Evolutionary conservation across 768 basidiomycete species (phyloP).

Genomic region (Boletus sp.): DNA sequence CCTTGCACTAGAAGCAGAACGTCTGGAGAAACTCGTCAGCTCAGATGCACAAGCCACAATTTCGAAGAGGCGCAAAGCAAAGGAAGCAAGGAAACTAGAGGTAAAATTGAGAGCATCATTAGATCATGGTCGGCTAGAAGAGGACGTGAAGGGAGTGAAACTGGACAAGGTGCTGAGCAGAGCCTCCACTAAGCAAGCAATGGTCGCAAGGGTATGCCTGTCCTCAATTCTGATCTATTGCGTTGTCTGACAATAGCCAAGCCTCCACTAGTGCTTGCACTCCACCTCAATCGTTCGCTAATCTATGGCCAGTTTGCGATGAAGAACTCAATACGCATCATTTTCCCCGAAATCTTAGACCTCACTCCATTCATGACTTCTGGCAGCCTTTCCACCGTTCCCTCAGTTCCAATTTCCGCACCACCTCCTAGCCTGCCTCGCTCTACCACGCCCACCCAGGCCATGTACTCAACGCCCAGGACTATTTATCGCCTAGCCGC

Average conservation of each 20-base stretch:
- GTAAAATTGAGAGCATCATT: conserved; percentile 59
- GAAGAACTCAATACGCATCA: conserved; percentile 81
- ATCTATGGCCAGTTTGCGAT: conserved; percentile 72
- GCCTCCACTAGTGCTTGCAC: conserved; percentile 82
- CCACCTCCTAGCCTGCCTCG: conserved; percentile 49
- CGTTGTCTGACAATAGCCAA: conserved; percentile 33
- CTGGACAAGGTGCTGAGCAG: conserved; percentile 74
- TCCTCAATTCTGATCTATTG: neutral
- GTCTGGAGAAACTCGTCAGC: conserved; percentile 41
- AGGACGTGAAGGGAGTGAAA: conserved; percentile 77
- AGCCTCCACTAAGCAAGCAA: conserved; percentile 85
- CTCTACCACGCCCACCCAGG: conserved; percentile 56
- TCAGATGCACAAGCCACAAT: conserved; percentile 47
- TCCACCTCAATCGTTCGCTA: conserved; percentile 91
- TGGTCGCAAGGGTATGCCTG: conserved; percentile 73
- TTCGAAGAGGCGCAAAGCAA: conserved; percentile 74
- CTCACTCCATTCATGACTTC: conserved; percentile 86
- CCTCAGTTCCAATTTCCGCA: conserved; percentile 69
- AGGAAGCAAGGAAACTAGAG: conserved; percentile 69
- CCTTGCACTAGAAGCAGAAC: conserved; percentile 60
- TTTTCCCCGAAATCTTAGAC: conserved; percentile 87
- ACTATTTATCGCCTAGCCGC: conserved; percentile 85
- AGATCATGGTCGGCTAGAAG: conserved; percentile 76
- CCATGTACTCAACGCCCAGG: conserved; percentile 49
- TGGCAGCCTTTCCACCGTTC: conserved; percentile 68